phyloP scores from a whole-genome alignment of 1,284 basidiomycete genomes.

The Quambalaria eucalypti region DNA sequence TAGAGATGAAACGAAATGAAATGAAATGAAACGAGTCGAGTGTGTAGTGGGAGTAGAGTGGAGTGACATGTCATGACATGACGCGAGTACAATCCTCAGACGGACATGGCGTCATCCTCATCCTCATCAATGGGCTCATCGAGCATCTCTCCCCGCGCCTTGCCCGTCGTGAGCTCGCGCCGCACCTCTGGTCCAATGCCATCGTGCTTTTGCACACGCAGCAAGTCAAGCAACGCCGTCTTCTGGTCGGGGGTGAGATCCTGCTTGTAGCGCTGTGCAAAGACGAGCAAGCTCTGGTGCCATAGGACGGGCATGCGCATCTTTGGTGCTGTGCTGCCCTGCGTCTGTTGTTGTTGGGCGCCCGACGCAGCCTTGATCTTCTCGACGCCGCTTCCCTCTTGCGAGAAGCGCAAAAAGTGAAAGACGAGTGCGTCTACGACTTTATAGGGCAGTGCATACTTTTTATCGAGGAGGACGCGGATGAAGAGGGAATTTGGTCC shows the following conservation, averaged over 20 bases:
- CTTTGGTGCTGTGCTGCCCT: constrained; percentile 19
- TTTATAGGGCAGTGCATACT: constrained; percentile 95
- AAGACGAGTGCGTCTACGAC: constrained; percentile 94
- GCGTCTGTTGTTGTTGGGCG: constrained; percentile 12
- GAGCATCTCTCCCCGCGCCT: constrained; percentile 51
- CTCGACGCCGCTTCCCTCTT: constrained; percentile 40
- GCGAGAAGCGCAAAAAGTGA: constrained; percentile 88
- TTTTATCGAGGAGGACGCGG: constrained; percentile 92
- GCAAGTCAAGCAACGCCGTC: constrained; percentile 86
- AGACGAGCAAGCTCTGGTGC: constrained; percentile 94
- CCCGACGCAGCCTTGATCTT: constrained; percentile 3
- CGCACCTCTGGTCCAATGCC: constrained; percentile 85
- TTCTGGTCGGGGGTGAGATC: constrained; percentile 96
- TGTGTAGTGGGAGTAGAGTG: too few relatives aligned
- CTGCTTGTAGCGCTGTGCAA: constrained; percentile 81
- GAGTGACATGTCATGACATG: too few relatives aligned
- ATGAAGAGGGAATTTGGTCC: constrained; percentile 95
- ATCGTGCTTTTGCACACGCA: constrained; percentile 74
- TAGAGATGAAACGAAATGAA: too few relatives aligned
- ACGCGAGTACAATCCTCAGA: too few relatives aligned
- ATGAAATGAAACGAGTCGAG: too few relatives aligned
- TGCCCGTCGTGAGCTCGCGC: constrained; percentile 59
- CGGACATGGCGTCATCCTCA: constrained; percentile 28
- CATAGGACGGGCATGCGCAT: constrained; percentile 70
- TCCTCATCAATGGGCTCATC: constrained; percentile 41